These are phyloP conservation scores for Fistulifera pelliculosa DNA, from an alignment of 108 stramenopile species.

Conservation along the genomic window DNA sequence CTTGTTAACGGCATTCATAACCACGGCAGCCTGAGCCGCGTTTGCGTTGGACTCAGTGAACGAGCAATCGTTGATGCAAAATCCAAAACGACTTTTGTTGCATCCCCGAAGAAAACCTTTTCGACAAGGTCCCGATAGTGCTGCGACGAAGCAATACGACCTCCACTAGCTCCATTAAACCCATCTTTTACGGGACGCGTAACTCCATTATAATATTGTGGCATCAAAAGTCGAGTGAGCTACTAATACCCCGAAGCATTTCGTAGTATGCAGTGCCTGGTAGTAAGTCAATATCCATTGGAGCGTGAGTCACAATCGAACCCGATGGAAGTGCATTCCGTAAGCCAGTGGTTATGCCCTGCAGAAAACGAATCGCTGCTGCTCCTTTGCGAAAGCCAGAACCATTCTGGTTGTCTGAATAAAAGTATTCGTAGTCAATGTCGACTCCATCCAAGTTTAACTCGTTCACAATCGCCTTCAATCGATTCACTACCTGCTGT, in stretches of 20 bases:
- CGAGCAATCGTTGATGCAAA: conserved; percentile 42
- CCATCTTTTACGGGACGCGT: conserved; percentile 32
- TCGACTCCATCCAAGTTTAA: conserved; percentile 47
- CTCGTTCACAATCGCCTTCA: conserved; percentile 32
- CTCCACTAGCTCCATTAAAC: conserved; percentile 15
- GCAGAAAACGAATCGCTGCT: conserved; percentile 32
- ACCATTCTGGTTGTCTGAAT: conserved; percentile 23
- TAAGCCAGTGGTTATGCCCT: conserved; percentile 24
- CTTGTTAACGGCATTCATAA: too few relatives aligned
- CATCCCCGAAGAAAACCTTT: conserved; percentile 32
- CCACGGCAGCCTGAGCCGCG: not conserved
- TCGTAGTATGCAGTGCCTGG: conserved; percentile 34
- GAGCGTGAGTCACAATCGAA: conserved; percentile 46
- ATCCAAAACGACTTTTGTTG: conserved; percentile 40
- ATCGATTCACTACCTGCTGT: conserved; percentile 23
- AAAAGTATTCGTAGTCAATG: conserved; percentile 67
- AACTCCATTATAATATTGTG: conserved; percentile 52
- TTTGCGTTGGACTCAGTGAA: conserved; percentile 22
- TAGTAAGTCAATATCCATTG: conserved; percentile 42
- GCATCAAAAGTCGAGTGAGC: conserved; percentile 43
- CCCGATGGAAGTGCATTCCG: conserved; percentile 27
- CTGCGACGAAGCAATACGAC: conserved; percentile 10
- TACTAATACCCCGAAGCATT: conserved; percentile 18
- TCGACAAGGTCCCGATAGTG: conserved; percentile 27
- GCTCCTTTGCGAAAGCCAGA: conserved; percentile 17